phyloP scores from a whole-genome alignment of 805 yeast genomes.

The Debaryomyces castellii region DNA sequence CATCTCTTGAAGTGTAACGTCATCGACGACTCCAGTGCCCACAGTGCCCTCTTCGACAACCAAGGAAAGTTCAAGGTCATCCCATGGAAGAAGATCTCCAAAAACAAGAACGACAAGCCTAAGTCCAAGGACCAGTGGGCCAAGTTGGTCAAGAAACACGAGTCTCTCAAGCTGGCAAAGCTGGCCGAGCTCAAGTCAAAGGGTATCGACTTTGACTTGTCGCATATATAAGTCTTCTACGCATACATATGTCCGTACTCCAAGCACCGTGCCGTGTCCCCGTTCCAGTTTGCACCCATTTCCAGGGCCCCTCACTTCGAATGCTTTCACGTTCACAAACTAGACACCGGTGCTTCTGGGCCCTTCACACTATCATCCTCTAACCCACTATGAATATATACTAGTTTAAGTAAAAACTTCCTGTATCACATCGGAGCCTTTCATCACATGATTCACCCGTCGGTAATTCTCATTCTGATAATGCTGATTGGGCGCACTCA shows the following conservation, averaged over 20 bases:
- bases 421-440: not conserved
- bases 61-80: slow-evolving; percentile 54
- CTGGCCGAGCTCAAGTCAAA: slow-evolving; percentile 48
- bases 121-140: slow-evolving; percentile 60
- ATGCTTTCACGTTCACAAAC: not conserved
- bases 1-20: slow-evolving; percentile 70
- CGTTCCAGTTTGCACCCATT: not conserved
- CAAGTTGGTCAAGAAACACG: slow-evolving; percentile 47
- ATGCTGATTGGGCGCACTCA: slow-evolving; percentile 2
- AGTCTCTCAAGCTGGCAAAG: slow-evolving; percentile 42
- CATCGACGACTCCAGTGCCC: slow-evolving; percentile 55
- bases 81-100: slow-evolving; percentile 59
- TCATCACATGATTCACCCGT: not conserved
- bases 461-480: slow-evolving; percentile 1
- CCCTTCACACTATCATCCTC: not conserved
- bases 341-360: not conserved
- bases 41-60: slow-evolving; percentile 53
- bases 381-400: not conserved
- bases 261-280: not conserved
- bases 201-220: slow-evolving; percentile 56
- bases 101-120: slow-evolving; percentile 53
- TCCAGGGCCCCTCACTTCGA: not conserved
- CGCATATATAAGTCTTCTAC: slow-evolving; percentile 11
- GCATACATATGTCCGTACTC: not conserved
- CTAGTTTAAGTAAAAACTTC: slow-evolving; percentile 2